Evolutionary conservation across 805 yeast genomes (phyloP).

Genomic region (Candida xyloterini): DNA sequence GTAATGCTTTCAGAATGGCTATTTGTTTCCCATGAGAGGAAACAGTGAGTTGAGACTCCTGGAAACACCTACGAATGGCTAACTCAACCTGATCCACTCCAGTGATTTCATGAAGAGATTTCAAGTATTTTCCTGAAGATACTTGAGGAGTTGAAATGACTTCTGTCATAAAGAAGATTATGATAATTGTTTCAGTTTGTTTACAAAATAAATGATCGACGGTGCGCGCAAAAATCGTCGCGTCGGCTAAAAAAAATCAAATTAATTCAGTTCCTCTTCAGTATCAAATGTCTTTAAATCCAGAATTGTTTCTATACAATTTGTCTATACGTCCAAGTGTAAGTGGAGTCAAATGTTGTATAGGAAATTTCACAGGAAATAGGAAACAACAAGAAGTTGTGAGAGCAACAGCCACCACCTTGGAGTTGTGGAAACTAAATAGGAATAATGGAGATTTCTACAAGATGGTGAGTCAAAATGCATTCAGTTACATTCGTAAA

Average conservation of each 20-base stretch:
- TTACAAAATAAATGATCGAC: constrained; percentile 6
- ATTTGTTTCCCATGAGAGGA: constrained; percentile 78
- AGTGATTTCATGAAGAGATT: constrained; percentile 12
- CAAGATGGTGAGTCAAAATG: constrained; percentile 40
- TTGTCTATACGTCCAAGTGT: constrained; percentile 66
- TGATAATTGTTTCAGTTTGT: constrained; percentile 12
- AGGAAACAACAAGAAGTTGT: constrained; percentile 60
- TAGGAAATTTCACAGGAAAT: constrained; percentile 64
- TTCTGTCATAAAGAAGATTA: constrained; percentile 6
- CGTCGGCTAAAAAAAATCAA: constrained; percentile 7
- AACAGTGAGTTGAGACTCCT: constrained; percentile 70
- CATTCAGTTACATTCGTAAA: constrained; percentile 57
- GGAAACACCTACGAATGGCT: constrained; percentile 67
- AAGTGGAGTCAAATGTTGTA: constrained; percentile 50
- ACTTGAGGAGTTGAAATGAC: constrained; percentile 2
- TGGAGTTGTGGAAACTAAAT: constrained; percentile 55
- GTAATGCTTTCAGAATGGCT: constrained; percentile 57
- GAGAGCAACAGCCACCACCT: constrained; percentile 49
- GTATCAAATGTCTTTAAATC: constrained; percentile 23
- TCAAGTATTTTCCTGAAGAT: constrained; percentile 7
- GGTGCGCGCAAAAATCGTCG: constrained; percentile 8
- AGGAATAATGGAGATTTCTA: constrained; percentile 53
- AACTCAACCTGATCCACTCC: constrained; percentile 35
- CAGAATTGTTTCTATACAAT: constrained; percentile 57
- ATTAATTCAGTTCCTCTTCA: not conserved